Percentiles rank a stretch among this genome's conserved stretches.
phyloP scores from a whole-genome alignment of 805 yeast genomes.

The Starmerella floricola region DNA sequence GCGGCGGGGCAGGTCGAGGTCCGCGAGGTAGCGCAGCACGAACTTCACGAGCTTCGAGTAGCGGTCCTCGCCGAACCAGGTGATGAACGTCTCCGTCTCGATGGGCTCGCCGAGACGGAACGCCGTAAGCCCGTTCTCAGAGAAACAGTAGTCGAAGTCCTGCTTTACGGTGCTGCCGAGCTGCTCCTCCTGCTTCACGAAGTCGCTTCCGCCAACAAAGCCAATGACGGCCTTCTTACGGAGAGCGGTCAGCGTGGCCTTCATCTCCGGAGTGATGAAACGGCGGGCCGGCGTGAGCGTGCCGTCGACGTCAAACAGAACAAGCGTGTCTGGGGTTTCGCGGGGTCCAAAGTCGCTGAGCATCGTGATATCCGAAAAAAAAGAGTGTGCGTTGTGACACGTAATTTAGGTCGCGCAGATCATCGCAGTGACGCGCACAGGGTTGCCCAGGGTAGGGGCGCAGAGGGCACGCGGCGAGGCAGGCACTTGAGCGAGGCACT shows the following conservation, averaged over 20 bases:
- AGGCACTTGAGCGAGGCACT: no score
- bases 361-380: no score
- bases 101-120: slow-evolving; percentile 79
- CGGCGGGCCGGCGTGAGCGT: slow-evolving; percentile 96
- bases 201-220: slow-evolving; percentile 95
- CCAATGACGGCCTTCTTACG: slow-evolving; percentile 92
- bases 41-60: slow-evolving; percentile 82
- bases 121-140: slow-evolving; percentile 97
- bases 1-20: slow-evolving; percentile 85
- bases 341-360: slow-evolving; percentile 60
- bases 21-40: slow-evolving; percentile 71
- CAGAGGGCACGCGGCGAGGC: background rate
- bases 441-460: background rate
- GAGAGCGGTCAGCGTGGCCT: slow-evolving; percentile 52
- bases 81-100: slow-evolving; percentile 86
- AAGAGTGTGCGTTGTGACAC: background rate
- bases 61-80: slow-evolving; percentile 91
- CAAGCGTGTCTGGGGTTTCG: slow-evolving; percentile 61
- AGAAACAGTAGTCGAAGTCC: slow-evolving; percentile 89
- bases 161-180: slow-evolving; percentile 64
- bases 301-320: slow-evolving; percentile 95
- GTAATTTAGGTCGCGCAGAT: background rate
- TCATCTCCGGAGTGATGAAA: slow-evolving; percentile 52
- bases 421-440: no score
- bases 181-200: slow-evolving; percentile 90